Conservation (phyloP, 306 rosid genomes). For the Cicer chorassanicum region DNA sequence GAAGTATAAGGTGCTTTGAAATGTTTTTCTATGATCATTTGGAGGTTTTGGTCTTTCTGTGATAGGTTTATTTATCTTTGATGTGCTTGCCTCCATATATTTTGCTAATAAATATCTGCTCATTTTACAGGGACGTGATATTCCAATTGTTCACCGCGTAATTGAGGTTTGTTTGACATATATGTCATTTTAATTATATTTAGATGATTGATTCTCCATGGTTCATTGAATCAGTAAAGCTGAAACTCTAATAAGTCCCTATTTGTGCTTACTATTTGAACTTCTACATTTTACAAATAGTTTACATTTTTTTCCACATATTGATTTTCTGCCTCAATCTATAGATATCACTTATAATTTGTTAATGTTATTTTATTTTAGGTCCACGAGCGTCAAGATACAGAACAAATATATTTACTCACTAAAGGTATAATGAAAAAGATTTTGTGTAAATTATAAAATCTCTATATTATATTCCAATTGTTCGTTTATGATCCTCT, state of each 20-base stretch:
- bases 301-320: neutral
- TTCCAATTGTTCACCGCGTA: conserved; percentile 88
- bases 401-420: conserved; percentile 62
- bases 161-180: conserved; percentile 53
- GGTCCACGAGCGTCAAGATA: conserved; percentile 70
- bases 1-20: neutral
- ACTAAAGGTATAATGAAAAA: conserved; percentile 68
- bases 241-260: neutral
- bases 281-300: neutral
- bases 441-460: neutral
- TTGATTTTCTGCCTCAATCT: neutral
- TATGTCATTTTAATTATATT: conserved; percentile 14
- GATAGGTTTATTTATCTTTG: neutral
- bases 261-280: neutral
- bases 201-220: neutral
- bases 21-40: neutral
- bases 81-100: neutral
- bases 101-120: conserved; percentile 38
- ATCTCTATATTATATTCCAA: neutral
- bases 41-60: neutral
- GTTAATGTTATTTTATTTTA: conserved; percentile 36
- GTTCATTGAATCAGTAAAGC: conserved; percentile 20
- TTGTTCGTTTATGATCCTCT: conserved; percentile 27
- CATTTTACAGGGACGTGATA: conserved; percentile 63
- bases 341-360: neutral